These are phyloP conservation scores for Colletotrichum somersetense DNA, from an alignment of 2,329 filamentous ascomycete species.

Conservation along the genomic window DNA sequence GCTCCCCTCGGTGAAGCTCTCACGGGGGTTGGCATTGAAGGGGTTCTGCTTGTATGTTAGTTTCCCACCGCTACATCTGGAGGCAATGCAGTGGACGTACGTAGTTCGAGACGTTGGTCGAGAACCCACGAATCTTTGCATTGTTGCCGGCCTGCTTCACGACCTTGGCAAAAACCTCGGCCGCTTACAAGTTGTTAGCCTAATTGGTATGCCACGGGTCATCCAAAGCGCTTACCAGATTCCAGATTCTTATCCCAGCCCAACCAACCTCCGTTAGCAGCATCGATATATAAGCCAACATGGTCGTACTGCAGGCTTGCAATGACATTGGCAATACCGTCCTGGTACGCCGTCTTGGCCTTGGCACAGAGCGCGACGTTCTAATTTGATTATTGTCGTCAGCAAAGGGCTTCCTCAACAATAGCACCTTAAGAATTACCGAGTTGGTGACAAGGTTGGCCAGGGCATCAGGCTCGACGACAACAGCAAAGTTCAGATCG, in stretches of 20 bases:
- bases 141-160: conserved; percentile 50
- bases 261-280: conserved; percentile 59
- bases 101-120: conserved; percentile 61
- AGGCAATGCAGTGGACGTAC: not conserved
- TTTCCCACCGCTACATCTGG: fast-evolving
- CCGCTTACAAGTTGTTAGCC: conserved; percentile 48
- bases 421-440: conserved; percentile 23
- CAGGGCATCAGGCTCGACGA: conserved; percentile 60
- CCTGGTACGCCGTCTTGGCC: conserved; percentile 54
- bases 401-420: not conserved
- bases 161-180: conserved; percentile 56
- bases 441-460: conserved; percentile 58
- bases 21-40: conserved; percentile 53
- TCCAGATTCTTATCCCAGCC: conserved; percentile 56
- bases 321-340: conserved; percentile 58
- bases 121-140: conserved; percentile 54
- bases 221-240: conserved; percentile 47
- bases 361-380: conserved; percentile 52
- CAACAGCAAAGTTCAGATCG: conserved; percentile 57
- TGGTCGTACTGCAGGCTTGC: conserved; percentile 53
- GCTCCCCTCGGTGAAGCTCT: conserved; percentile 57
- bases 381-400: not conserved
- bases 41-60: conserved; percentile 42
- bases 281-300: conserved; percentile 57
- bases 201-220: not conserved